phyloP scores from a whole-genome alignment of 768 basidiomycete genomes.

The Mycena sanguinolenta region DNA sequence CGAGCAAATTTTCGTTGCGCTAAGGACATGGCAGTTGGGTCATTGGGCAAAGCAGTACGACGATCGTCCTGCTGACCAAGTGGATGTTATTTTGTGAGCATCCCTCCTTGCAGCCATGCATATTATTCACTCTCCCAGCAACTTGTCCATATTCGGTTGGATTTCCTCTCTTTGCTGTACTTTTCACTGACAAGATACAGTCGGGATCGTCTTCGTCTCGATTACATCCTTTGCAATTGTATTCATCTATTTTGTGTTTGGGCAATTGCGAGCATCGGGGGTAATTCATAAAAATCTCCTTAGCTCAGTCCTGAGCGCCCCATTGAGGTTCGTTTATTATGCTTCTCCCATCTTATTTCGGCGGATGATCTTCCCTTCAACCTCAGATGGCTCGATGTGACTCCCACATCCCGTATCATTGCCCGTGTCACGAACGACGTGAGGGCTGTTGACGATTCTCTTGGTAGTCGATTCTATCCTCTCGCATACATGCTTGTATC shows the following conservation, averaged over 20 bases:
- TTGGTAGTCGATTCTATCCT: conserved; percentile 49
- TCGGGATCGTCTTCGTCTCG: conserved; percentile 42
- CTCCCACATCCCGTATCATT: conserved; percentile 54
- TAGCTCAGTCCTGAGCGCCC: conserved; percentile 57
- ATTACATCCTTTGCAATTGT: conserved; percentile 43
- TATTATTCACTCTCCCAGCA: not conserved
- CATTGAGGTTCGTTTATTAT: conserved; percentile 51
- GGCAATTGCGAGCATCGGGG: conserved; percentile 55
- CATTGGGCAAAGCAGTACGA: conserved; percentile 39
- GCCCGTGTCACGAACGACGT: conserved; percentile 65
- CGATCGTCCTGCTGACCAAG: conserved; percentile 22
- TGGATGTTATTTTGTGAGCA: conserved; percentile 30
- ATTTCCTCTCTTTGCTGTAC: not conserved
- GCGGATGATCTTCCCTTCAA: not conserved
- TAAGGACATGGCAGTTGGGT: conserved; percentile 40
- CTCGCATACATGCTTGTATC: conserved; percentile 46
- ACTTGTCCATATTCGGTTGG: conserved; percentile 23
- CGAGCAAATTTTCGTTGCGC: conserved; percentile 21
- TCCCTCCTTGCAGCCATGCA: too few species aligned
- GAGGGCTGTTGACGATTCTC: conserved; percentile 43
- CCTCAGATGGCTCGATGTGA: conserved; percentile 46
- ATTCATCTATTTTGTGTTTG: conserved; percentile 48
- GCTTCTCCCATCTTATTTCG: not conserved
- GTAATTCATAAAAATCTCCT: conserved; percentile 56
- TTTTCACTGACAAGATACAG: not conserved